A percentile compares a stretch with the other conserved stretches of the same genome.
These are phyloP conservation scores for Hansenula sp. DNA, from an alignment of 1,139 yeast genomes.

Conservation along the genomic window DNA sequence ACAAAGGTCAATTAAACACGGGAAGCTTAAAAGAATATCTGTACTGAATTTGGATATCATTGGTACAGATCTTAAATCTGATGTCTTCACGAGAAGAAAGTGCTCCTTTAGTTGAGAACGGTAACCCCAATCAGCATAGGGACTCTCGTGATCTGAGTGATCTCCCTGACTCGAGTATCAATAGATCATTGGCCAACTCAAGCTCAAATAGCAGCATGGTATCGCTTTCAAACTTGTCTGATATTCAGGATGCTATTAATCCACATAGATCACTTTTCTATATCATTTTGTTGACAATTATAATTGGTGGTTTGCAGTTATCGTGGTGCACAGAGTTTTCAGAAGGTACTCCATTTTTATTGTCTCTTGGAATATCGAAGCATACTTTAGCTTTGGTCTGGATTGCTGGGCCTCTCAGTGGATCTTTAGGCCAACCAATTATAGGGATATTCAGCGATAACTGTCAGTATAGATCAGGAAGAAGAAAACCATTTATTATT, in stretches of 20 bases:
- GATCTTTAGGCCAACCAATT: constrained; percentile 55
- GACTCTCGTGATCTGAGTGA: background rate
- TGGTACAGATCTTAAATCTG: background rate
- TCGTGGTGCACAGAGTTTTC: constrained; percentile 54
- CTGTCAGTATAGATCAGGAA: constrained; percentile 38
- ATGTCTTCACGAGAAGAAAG: background rate
- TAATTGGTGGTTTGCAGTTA: constrained; percentile 46
- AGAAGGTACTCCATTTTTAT: constrained; percentile 45
- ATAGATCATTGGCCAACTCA: too few relatives aligned
- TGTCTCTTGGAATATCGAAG: constrained; percentile 52
- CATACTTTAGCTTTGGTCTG: constrained; percentile 49
- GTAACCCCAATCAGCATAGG: background rate
- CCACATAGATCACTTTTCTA: constrained; percentile 38
- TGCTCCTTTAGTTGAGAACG: background rate
- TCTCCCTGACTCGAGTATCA: too few relatives aligned
- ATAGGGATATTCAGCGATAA: constrained; percentile 53
- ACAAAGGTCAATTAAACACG: too few relatives aligned
- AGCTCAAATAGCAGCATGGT: constrained; percentile 4
- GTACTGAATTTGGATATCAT: too few relatives aligned
- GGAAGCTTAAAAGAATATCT: too few relatives aligned
- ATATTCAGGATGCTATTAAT: constrained; percentile 23
- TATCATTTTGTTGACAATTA: constrained; percentile 40
- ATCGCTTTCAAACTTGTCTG: constrained; percentile 8
- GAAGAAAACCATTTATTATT: constrained; percentile 51
- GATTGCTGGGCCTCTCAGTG: constrained; percentile 62